Evolutionary conservation across 2,329 filamentous ascomycete species (phyloP).

Genomic region (Chrysosporium keratinophilum): DNA sequence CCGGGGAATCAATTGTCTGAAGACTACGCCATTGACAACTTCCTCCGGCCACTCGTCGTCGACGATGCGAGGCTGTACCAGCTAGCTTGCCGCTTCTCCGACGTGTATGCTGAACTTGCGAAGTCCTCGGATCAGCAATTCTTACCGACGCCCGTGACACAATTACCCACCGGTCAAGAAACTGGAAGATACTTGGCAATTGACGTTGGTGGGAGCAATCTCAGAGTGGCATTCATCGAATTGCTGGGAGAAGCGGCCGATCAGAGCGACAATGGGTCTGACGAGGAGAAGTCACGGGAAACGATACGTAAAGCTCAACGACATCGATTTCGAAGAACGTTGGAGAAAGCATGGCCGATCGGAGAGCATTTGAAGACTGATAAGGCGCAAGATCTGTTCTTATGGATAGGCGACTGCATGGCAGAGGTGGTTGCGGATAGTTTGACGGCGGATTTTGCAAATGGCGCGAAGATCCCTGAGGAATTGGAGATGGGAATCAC

Average conservation of each 20-base stretch:
- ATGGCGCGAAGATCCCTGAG: conserved; percentile 29
- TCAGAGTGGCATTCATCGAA: conserved; percentile 48
- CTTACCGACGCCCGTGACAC: conserved; percentile 39
- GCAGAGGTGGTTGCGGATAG: conserved; percentile 57
- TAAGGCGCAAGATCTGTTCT: conserved; percentile 63
- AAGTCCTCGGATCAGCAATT: conserved; percentile 39
- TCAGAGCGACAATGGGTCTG: conserved; percentile 20
- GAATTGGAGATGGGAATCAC: conserved; percentile 42
- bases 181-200: conserved; percentile 47
- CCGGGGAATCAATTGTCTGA: conserved; percentile 24
- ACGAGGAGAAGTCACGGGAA: conserved; percentile 28
- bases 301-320: conserved; percentile 38
- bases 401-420: conserved; percentile 72
- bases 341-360: conserved; percentile 46
- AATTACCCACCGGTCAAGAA: conserved; percentile 42
- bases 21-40: conserved; percentile 31
- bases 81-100: conserved; percentile 38
- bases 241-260: conserved; percentile 37
- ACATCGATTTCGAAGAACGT: conserved; percentile 38
- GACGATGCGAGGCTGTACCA: conserved; percentile 37
- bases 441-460: conserved; percentile 32
- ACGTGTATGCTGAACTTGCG: conserved; percentile 36
- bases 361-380: conserved; percentile 50
- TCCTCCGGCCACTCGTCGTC: conserved; percentile 32
- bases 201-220: conserved; percentile 48